These are phyloP conservation scores for Verticillium klebahnii DNA, from an alignment of 2,329 filamentous ascomycete genomes.

Conservation along the genomic window DNA sequence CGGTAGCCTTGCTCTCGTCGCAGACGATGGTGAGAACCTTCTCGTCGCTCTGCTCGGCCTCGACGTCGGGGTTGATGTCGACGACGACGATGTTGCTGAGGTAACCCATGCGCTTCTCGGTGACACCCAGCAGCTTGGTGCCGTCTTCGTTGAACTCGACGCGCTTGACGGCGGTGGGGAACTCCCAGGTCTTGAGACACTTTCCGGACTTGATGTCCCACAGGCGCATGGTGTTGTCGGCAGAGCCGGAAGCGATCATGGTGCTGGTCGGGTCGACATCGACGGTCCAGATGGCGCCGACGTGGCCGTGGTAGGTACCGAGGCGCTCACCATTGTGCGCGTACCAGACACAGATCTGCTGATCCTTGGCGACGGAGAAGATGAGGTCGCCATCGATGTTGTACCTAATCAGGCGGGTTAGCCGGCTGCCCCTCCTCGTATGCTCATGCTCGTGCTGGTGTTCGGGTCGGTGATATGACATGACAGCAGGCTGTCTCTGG, in stretches of 20 bases:
- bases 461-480: neutral
- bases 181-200: constrained; percentile 96
- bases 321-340: constrained; percentile 96
- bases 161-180: constrained; percentile 93
- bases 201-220: constrained; percentile 95
- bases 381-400: constrained; percentile 94
- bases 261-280: constrained; percentile 91
- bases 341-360: constrained; percentile 95
- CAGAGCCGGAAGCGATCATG: constrained; percentile 89
- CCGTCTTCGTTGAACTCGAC: constrained; percentile 97
- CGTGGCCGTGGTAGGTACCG: constrained; percentile 93
- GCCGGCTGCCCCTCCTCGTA: constrained; percentile 6
- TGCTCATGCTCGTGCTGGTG: neutral
- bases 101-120: constrained; percentile 97
- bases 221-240: constrained; percentile 95
- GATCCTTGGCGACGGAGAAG: constrained; percentile 94
- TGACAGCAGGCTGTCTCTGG: neutral
- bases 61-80: constrained; percentile 78
- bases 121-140: constrained; percentile 83
- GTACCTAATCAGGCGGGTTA: constrained; percentile 49
- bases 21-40: constrained; percentile 83
- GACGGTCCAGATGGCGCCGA: constrained; percentile 97
- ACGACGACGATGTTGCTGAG: constrained; percentile 90
- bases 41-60: constrained; percentile 81
- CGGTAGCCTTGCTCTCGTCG: constrained; percentile 93